A percentile compares a stretch with the other conserved stretches of the same genome.
These are phyloP conservation scores for Geotrichum europaeum DNA, from an alignment of 1,139 yeast species.

Conservation along the genomic window DNA sequence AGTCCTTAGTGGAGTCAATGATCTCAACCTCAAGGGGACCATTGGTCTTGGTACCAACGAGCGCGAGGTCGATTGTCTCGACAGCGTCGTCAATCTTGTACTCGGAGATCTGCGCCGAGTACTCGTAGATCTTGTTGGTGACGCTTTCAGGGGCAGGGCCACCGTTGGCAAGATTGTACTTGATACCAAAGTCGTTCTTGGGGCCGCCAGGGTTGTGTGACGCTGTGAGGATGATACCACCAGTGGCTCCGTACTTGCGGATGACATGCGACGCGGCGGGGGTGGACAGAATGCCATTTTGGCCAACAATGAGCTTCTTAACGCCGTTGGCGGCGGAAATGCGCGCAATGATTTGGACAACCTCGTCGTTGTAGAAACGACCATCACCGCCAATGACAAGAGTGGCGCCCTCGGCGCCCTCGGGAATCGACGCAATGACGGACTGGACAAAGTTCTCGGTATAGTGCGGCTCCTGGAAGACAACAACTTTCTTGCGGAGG, in stretches of 20 bases:
- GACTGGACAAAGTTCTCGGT: slow-evolving; percentile 94
- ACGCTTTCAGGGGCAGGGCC: slow-evolving; percentile 99
- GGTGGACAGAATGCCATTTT: slow-evolving; percentile 80
- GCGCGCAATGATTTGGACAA: slow-evolving; percentile 71
- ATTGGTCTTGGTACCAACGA: slow-evolving; percentile 45
- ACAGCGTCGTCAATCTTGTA: slow-evolving; percentile 55
- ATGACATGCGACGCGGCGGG: slow-evolving; percentile 95
- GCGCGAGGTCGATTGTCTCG: slow-evolving; percentile 54
- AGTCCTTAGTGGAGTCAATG: slow-evolving; percentile 75
- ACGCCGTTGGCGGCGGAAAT: slow-evolving; percentile 93
- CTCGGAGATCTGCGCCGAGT: slow-evolving; percentile 50
- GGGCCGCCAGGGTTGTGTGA: slow-evolving; percentile 99
- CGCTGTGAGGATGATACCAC: slow-evolving; percentile 94
- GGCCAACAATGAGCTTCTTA: slow-evolving; percentile 76
- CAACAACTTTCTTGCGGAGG: slow-evolving; percentile 80
- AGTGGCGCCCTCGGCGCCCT: slow-evolving; percentile 67
- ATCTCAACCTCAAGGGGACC: slow-evolving; percentile 64
- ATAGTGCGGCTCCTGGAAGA: slow-evolving; percentile 74
- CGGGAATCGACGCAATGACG: slow-evolving; percentile 80
- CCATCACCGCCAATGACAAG: slow-evolving; percentile 97
- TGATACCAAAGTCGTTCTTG: slow-evolving; percentile 84
- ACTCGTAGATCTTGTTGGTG: slow-evolving; percentile 78
- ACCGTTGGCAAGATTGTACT: slow-evolving; percentile 90
- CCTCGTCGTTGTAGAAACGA: slow-evolving; percentile 78
- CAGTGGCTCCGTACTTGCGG: slow-evolving; percentile 72